phyloP scores from a whole-genome alignment of 2,329 filamentous ascomycete genomes.

The Diaporthe citriasiana region DNA sequence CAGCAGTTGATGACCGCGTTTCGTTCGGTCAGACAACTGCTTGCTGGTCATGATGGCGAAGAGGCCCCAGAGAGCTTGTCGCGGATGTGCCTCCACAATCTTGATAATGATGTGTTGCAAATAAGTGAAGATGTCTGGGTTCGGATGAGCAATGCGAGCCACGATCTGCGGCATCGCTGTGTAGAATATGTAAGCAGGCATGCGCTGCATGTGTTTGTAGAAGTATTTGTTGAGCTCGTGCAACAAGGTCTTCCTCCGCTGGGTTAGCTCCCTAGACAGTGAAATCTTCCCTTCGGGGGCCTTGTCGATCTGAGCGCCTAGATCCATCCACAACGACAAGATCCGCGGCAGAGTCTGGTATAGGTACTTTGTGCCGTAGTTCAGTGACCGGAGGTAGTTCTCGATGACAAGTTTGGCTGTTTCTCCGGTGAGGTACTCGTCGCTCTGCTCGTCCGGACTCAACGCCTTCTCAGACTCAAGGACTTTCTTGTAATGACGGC shows the following conservation, averaged over 20 bases:
- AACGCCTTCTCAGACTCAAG: slow-evolving; percentile 89
- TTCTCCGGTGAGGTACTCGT: slow-evolving; percentile 84
- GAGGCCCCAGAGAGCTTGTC: slow-evolving; percentile 92
- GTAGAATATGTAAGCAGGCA: slow-evolving; percentile 85
- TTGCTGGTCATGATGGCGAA: slow-evolving; percentile 88
- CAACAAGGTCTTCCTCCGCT: slow-evolving; percentile 75
- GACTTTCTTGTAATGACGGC: slow-evolving; percentile 97
- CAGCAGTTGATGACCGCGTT: slow-evolving; percentile 66
- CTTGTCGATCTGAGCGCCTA: slow-evolving; percentile 82
- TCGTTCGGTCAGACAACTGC: slow-evolving; percentile 75
- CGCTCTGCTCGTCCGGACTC: slow-evolving; percentile 81
- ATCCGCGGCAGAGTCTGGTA: slow-evolving; percentile 94
- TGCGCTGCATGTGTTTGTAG: slow-evolving; percentile 80
- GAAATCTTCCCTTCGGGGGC: slow-evolving; percentile 68
- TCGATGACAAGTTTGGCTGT: slow-evolving; percentile 90
- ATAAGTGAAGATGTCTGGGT: slow-evolving; percentile 81
- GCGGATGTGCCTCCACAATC: slow-evolving; percentile 88
- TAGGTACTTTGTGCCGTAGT: slow-evolving; percentile 93
- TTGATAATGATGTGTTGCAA: slow-evolving; percentile 86
- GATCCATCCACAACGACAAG: slow-evolving; percentile 93
- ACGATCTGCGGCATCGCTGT: slow-evolving; percentile 91
- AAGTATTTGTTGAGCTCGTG: slow-evolving; percentile 80
- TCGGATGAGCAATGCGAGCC: slow-evolving; percentile 92
- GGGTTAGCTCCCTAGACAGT: slow-evolving; percentile 65
- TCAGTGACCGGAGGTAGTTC: slow-evolving; percentile 89